Base-by-base conservation (phyloP, 768 basidiomycete genomes). In the Hericium rajendrae region DNA sequence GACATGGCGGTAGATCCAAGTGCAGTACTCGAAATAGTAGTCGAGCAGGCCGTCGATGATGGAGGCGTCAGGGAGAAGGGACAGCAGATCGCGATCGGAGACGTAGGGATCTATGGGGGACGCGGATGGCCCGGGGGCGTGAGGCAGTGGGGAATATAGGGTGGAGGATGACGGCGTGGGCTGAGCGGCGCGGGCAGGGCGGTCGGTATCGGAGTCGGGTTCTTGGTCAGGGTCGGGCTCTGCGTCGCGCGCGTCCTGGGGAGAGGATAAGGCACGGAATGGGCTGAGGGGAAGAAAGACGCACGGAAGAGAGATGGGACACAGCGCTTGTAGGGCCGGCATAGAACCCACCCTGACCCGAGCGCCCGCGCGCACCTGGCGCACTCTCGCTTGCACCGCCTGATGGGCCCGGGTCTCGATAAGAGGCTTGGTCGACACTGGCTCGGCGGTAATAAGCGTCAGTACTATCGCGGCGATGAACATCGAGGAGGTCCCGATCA, bases 11-110 rank as follows among this genome's bases (percentile, higher is more conserved):
- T 90, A 88, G 54, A 91, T 82, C 89, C 89, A 92, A 69, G 87
- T 90, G 77, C 88, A 89, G 66, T 87, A 88, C 62, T 88, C 86
- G 64, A 91, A 91, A 70, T 92, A 91, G 71, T 83, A 85, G 51
- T 72, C 71, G 66, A 92, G 76, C 54, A 92, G 81, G 16, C 77
- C 79, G 65, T 91, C 89, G 64, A 91, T 83, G 53, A 84, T 73
- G 49, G 85, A 79, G 54, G 85, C 69, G 18, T 79, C 72, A 2
- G 89, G 89, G 2, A 92, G 78, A 56, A 78, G 70, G 4, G 76
- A 73, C 59, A 89, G 78, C 9, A 92, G 76, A 68, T 91, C 89
- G 48, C 80, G 77, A 71, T 91, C 89, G 63, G 86, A 84, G 57
- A 80, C 81, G 58, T 74, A 76, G 46, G 49, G 20, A 26, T 51